phyloP scores from a whole-genome alignment of 108 stramenopile species.

The Fistulifera solaris region DNA sequence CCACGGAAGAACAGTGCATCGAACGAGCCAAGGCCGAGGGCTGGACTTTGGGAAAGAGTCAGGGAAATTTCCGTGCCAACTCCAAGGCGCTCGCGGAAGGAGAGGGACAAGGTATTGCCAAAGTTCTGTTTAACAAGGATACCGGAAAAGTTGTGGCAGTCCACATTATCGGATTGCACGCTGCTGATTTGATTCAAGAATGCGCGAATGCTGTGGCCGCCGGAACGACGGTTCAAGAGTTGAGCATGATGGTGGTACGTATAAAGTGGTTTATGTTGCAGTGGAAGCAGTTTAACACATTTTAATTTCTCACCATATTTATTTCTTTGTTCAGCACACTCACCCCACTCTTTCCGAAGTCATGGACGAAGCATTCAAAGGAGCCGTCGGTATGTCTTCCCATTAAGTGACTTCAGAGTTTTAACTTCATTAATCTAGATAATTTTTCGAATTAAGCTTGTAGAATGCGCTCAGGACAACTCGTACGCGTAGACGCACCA shows the following conservation, averaged over 20 bases:
- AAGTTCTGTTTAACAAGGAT: constrained; percentile 97
- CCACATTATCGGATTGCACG: constrained; percentile 97
- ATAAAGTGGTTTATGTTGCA: not conserved
- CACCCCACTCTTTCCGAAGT: constrained; percentile 98
- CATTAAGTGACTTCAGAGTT: constrained; percentile 49
- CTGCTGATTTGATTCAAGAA: constrained; percentile 98
- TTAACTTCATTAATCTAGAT: no score
- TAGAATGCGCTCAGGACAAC: no score
- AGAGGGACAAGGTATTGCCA: constrained; percentile 96
- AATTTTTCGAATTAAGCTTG: no score
- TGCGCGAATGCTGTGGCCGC: constrained; percentile 97
- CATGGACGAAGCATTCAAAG: constrained; percentile 98
- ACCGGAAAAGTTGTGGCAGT: constrained; percentile 94
- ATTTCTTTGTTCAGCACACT: constrained; percentile 48
- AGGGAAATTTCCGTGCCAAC: constrained; percentile 94
- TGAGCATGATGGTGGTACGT: constrained; percentile 88
- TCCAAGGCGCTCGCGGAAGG: constrained; percentile 98
- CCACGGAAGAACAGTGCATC: constrained; percentile 92
- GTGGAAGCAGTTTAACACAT: not conserved
- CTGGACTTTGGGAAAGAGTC: constrained; percentile 90
- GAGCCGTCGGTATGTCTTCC: constrained; percentile 92
- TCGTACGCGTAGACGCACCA: no score
- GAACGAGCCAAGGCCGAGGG: constrained; percentile 88
- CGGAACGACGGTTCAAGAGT: constrained; percentile 93
- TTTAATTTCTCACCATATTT: not conserved